Percentiles rank a stretch among this genome's conserved stretches.
These are phyloP conservation scores for Petunia hybrid DNA, from an alignment of 305 asterid genomes.

Conservation along the genomic window DNA sequence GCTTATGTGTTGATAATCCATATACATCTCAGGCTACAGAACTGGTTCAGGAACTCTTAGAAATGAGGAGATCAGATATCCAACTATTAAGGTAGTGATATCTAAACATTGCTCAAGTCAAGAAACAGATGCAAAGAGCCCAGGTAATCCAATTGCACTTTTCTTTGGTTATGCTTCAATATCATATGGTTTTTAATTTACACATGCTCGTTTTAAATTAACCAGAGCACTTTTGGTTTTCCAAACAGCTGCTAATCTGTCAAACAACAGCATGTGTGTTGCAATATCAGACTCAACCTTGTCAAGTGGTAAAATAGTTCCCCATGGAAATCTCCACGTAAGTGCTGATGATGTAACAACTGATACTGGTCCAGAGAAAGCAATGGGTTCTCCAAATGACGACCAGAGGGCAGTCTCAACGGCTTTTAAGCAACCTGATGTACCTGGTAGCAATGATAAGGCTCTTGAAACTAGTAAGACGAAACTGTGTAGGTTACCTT, in stretches of 20 bases:
- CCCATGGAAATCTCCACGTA: constrained; percentile 20
- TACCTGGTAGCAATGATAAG: constrained; percentile 17
- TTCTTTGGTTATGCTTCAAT: not conserved
- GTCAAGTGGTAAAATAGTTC: constrained; percentile 17
- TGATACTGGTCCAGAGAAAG: constrained; percentile 6
- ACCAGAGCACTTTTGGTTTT: constrained; percentile 26
- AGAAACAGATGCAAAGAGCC: constrained; percentile 10
- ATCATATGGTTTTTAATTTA: constrained; percentile 12
- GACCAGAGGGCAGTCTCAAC: not conserved
- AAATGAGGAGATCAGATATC: not conserved
- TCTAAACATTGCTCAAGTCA: constrained; percentile 21
- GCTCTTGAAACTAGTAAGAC: constrained; percentile 12
- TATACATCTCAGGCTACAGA: constrained; percentile 22
- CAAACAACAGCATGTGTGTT: not conserved
- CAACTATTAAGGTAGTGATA: constrained; percentile 15
- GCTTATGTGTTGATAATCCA: not conserved
- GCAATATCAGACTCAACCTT: constrained; percentile 14
- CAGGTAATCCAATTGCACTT: constrained; percentile 5
- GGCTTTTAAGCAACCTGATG: constrained; percentile 20
- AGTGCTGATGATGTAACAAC: not conserved
- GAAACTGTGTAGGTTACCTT: constrained; percentile 27
- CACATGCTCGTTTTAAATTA: not conserved
- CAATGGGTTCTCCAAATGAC: constrained; percentile 11
- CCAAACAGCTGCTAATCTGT: constrained; percentile 30
- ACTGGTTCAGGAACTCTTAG: constrained; percentile 28